Base-by-base conservation (phyloP, 306 rosid genomes). In the Dalbergia cultrata region DNA sequence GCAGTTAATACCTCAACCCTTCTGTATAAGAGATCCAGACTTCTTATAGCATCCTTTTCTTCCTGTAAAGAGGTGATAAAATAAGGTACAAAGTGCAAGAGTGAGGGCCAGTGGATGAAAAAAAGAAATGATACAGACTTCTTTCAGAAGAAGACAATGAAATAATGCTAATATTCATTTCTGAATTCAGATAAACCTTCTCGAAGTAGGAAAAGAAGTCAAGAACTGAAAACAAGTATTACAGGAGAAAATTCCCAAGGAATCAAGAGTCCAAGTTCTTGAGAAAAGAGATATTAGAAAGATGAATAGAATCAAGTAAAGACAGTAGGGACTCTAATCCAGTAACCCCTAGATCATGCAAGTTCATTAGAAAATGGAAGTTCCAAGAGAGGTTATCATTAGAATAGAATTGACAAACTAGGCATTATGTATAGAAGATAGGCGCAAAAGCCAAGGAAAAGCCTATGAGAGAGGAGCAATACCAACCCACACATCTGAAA, bases 21-120 rank as follows among this genome's bases (percentile, higher is more conserved):
- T 88, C 99, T 88, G 84, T 91, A 95, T 54, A 93, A 81, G 85
- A 95, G 79, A 89, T 93, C 96, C 81, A 95, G 90, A 81, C 98
- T 86, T 89, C 98, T 88, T 84, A 95, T 70, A 63, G 90, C 98
- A 84, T 95, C 98, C 89, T 93, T 95, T 83, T 93, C 99, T 8
- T 95, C 97, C 98, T 95, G 92, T 54, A 70, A 81, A 80, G 62
- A 65, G 53, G 76, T 70, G 34, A 80, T 47, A 79, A 76, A n/a
- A 80, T 53, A 81, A 76, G 41, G 37, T 43, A 39, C 10, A 63
- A 76, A 75, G 65, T 75, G 71, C 63, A 63, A 80, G 45, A 50
- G 37, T 39, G 26, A 74, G 64, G 76, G 82, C 59, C 39, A 63
- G 37, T 64, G 39, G 78, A 73, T 19, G 52, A 70, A 75, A 50